phyloP scores from a whole-genome alignment of 1,284 basidiomycete species.

The Pyrrhoderma noxium region DNA sequence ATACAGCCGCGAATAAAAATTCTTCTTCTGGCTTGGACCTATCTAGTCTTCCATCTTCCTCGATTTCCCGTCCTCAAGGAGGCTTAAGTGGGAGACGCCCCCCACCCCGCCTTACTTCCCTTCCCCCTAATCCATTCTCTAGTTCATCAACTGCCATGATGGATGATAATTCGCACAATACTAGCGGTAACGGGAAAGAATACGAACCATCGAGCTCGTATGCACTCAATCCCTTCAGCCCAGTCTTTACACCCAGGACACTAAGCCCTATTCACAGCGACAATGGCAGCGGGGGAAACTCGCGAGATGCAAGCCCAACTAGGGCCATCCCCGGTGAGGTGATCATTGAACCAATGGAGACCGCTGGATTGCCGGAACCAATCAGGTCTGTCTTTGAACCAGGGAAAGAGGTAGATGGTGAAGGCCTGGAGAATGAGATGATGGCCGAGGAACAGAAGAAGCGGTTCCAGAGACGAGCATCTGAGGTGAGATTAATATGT shows the following conservation, averaged over 20 bases:
- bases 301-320: neutral
- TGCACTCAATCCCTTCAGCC: too few relatives aligned
- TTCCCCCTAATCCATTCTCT: conserved; percentile 6
- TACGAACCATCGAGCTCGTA: too few relatives aligned
- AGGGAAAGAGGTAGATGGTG: neutral
- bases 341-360: conserved; percentile 13
- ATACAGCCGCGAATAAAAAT: too few relatives aligned
- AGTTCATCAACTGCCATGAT: neutral
- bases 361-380: conserved; percentile 7
- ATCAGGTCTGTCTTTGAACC: neutral
- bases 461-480: conserved; percentile 6
- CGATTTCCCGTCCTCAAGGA: conserved; percentile 16
- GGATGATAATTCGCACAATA: neutral
- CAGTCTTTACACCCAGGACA: conserved; percentile 2
- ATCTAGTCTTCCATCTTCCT: too few relatives aligned
- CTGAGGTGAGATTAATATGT: neutral
- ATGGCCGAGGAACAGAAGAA: conserved; percentile 6
- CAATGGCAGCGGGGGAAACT: neutral
- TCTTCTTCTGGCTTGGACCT: too few relatives aligned
- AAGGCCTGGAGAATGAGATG: neutral
- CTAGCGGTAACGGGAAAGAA: neutral
- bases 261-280: conserved; percentile 2
- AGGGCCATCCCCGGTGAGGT: conserved; percentile 9
- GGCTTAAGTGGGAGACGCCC: neutral
- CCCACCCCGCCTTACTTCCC: neutral